Conservation (phyloP, 2,329 filamentous ascomycete genomes). For the Arthroderma sp. region DNA sequence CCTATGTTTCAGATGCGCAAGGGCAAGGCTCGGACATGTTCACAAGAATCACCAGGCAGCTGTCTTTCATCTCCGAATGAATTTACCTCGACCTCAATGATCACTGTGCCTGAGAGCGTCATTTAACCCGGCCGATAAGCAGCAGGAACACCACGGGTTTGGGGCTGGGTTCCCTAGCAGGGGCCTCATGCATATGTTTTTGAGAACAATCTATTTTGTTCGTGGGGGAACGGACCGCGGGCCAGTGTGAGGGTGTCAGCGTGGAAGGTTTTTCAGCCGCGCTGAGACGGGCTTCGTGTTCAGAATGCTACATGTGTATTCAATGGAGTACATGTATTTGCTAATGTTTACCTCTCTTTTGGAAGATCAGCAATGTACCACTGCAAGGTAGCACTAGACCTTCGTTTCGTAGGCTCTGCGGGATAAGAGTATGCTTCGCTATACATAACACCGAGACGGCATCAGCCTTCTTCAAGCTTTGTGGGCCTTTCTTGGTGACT, state of each 20-base stretch:
- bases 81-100: too few relatives aligned
- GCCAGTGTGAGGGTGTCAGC: not conserved
- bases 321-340: too few relatives aligned
- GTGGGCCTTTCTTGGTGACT: too few relatives aligned
- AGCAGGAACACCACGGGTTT: not conserved
- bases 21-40: too few relatives aligned
- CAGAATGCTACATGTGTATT: not conserved
- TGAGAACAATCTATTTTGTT: too few relatives aligned
- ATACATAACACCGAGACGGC: not conserved
- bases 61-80: not conserved
- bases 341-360: not conserved
- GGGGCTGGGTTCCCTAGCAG: not conserved
- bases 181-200: not conserved
- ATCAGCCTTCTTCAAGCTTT: not conserved
- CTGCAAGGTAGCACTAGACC: not conserved
- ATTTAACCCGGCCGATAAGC: not conserved
- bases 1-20: too few relatives aligned
- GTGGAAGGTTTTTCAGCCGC: not conserved
- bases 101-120: not conserved
- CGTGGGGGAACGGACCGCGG: not conserved
- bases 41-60: too few relatives aligned
- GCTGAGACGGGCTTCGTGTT: not conserved
- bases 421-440: too few relatives aligned
- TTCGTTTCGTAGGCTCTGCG: too few relatives aligned
- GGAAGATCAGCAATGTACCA: not conserved